These are phyloP conservation scores for Bryopsis sp. DNA, from an alignment of 139 green algal species.

Conservation along the genomic window DNA sequence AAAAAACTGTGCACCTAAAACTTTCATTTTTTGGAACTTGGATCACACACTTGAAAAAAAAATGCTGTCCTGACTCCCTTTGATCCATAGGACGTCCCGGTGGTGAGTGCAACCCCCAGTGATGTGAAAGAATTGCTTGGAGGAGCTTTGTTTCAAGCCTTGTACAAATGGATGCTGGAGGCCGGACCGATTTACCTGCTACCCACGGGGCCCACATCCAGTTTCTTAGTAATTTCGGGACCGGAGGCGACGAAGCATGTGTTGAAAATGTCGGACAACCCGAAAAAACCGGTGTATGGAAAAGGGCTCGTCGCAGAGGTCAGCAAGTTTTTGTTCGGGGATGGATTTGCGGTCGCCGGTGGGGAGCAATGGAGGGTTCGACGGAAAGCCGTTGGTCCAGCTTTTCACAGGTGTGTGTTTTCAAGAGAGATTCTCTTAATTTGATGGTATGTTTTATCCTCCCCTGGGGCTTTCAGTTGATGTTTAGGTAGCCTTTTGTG, in stretches of 20 bases:
- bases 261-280: slow-evolving; percentile 79
- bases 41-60: background rate
- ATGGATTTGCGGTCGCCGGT: slow-evolving; percentile 87
- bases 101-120: slow-evolving; percentile 88
- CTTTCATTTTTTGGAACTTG: background rate
- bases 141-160: slow-evolving; percentile 82
- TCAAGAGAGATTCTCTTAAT: too few species aligned
- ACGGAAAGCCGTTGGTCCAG: slow-evolving; percentile 75
- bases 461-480: too few species aligned
- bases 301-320: slow-evolving; percentile 91
- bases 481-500: background rate
- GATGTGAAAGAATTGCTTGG: slow-evolving; percentile 96
- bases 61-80: background rate
- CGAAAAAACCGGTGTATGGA: slow-evolving; percentile 59
- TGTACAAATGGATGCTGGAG: slow-evolving; percentile 81
- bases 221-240: slow-evolving; percentile 86
- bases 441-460: too few species aligned
- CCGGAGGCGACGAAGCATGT: slow-evolving; percentile 90
- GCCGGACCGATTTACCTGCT: slow-evolving; percentile 91
- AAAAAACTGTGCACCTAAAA: background rate
- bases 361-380: slow-evolving; percentile 76
- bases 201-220: slow-evolving; percentile 67
- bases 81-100: slow-evolving; percentile 73
- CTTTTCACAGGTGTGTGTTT: slow-evolving; percentile 80
- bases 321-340: slow-evolving; percentile 91